Conservation (phyloP, 2,329 filamentous ascomycete species). For the Aspergillus sp. region DNA sequence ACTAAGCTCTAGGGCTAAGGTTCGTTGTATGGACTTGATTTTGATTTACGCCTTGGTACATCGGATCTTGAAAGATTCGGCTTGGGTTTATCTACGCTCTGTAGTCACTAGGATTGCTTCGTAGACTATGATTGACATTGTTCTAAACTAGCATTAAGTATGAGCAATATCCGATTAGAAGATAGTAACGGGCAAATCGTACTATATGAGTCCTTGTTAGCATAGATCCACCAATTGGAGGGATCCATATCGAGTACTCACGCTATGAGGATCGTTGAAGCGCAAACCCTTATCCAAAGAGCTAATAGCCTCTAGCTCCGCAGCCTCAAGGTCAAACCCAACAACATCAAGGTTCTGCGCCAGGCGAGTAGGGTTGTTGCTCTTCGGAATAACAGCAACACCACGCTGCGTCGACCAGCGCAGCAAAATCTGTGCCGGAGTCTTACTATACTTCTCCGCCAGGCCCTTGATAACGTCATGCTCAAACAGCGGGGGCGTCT, state of each 20-base stretch:
- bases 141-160: neutral
- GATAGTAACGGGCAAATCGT: slow-evolving; percentile 52
- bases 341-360: slow-evolving; percentile 67
- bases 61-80: no score
- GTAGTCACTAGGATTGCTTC: no score
- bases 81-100: no score
- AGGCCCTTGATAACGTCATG: slow-evolving; percentile 64
- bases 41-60: no score
- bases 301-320: slow-evolving; percentile 67
- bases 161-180: slow-evolving; percentile 42
- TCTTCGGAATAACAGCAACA: slow-evolving; percentile 62
- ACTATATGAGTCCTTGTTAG: slow-evolving; percentile 39
- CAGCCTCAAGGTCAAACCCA: slow-evolving; percentile 64
- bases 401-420: slow-evolving; percentile 84
- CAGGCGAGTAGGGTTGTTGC: slow-evolving; percentile 40
- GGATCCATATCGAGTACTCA: slow-evolving; percentile 43
- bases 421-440: slow-evolving; percentile 76
- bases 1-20: no score
- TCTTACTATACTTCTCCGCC: slow-evolving; percentile 69
- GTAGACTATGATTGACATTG: neutral
- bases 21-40: no score
- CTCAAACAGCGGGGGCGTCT: slow-evolving; percentile 69
- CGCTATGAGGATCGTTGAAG: slow-evolving; percentile 75
- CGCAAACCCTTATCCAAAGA: slow-evolving; percentile 65
- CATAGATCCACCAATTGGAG: neutral